These are phyloP conservation scores for Sutorius australiensis DNA, from an alignment of 768 basidiomycete genomes.

Conservation along the genomic window DNA sequence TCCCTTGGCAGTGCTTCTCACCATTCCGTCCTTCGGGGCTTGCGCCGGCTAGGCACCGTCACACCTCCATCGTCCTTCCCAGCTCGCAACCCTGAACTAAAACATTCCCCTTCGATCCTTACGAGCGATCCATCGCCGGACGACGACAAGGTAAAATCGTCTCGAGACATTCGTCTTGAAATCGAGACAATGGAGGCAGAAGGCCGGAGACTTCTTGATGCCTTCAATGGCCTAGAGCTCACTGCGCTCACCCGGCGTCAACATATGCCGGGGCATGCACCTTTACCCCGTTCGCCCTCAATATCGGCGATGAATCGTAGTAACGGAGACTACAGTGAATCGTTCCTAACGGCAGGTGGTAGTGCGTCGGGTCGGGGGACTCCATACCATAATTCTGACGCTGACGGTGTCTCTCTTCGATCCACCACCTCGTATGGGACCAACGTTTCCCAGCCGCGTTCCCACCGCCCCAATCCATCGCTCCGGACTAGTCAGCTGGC, in stretches of 20 bases:
- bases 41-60: constrained; percentile 39
- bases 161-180: constrained; percentile 60
- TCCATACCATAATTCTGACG: constrained; percentile 36
- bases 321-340: constrained; percentile 26
- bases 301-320: constrained; percentile 25
- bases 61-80: constrained; percentile 60
- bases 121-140: constrained; percentile 40
- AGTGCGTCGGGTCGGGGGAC: constrained; percentile 30
- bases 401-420: constrained; percentile 49
- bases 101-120: constrained; percentile 33
- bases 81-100: constrained; percentile 32
- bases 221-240: constrained; percentile 76
- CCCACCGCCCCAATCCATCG: constrained; percentile 39
- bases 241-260: constrained; percentile 51
- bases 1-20: constrained; percentile 26
- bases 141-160: constrained; percentile 56
- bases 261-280: constrained; percentile 17
- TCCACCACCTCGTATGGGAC: constrained; percentile 52
- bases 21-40: constrained; percentile 43
- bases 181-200: constrained; percentile 70
- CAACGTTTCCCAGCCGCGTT: constrained; percentile 44
- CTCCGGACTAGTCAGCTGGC: constrained; percentile 32
- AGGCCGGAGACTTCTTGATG: constrained; percentile 65
- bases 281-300: constrained; percentile 29
- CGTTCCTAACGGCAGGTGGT: constrained; percentile 21